Evolutionary conservation across 1,284 basidiomycete species (phyloP).

Genomic region (Veloporphyrellus conicus): DNA sequence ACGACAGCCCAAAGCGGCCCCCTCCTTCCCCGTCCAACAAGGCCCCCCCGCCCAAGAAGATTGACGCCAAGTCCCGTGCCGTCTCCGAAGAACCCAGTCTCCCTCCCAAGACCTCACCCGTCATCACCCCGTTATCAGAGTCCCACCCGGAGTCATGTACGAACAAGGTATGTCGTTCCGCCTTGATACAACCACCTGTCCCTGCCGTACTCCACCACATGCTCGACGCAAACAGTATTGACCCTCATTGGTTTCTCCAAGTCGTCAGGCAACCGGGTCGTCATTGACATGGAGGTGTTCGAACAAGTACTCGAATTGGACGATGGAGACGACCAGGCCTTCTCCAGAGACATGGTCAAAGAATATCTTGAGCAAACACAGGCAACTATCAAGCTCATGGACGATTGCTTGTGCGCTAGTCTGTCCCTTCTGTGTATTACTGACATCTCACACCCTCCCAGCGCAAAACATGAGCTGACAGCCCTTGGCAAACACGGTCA

Average conservation of each 20-base stretch:
- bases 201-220: neutral
- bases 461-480: constrained; percentile 53
- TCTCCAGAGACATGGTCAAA: constrained; percentile 72
- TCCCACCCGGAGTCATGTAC: constrained; percentile 19
- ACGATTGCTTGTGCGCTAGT: constrained; percentile 67
- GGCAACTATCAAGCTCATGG: constrained; percentile 75
- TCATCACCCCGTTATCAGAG: constrained; percentile 10
- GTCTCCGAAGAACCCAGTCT: constrained; percentile 29
- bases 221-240: neutral
- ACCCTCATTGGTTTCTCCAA: constrained; percentile 2
- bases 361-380: constrained; percentile 80
- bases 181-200: neutral
- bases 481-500: constrained; percentile 78
- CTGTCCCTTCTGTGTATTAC: constrained; percentile 6
- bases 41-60: constrained; percentile 31
- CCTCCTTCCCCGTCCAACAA: constrained; percentile 34
- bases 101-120: constrained; percentile 12
- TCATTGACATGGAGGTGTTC: constrained; percentile 79
- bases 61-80: constrained; percentile 30
- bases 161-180: constrained; percentile 26
- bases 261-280: constrained; percentile 14
- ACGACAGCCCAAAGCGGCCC: constrained; percentile 28
- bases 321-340: constrained; percentile 76
- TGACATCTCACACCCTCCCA: constrained; percentile 33
- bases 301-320: constrained; percentile 87